Conservation (phyloP, 495 filamentous ascomycete genomes). For the Aspergillus sclerotiicarbonarius region DNA sequence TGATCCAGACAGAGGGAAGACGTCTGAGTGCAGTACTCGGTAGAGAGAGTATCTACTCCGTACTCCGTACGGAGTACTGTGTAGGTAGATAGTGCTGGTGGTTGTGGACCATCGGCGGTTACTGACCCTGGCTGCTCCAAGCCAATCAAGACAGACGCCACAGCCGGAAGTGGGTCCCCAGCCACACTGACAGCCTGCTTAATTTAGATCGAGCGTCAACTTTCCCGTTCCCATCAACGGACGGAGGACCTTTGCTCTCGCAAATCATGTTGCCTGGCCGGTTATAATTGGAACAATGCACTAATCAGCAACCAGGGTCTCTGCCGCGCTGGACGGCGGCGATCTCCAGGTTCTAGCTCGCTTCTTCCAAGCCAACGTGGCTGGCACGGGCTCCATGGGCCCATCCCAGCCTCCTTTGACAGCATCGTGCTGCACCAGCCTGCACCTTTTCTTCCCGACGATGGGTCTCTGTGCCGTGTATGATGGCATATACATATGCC, state of each 20-base stretch:
- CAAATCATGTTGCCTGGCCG: not conserved
- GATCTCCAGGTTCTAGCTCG: not conserved
- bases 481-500: slow-evolving; percentile 13
- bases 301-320: not conserved
- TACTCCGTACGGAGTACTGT: too few species aligned
- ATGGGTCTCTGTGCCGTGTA: slow-evolving; percentile 17
- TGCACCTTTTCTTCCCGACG: slow-evolving; percentile 13
- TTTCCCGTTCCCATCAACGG: too few species aligned
- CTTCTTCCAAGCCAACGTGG: slow-evolving; percentile 18
- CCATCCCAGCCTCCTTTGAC: slow-evolving; percentile 25
- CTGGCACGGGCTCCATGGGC: slow-evolving; percentile 17
- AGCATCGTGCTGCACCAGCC: slow-evolving; percentile 22
- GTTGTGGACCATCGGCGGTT: too few species aligned
- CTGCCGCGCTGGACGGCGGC: not conserved
- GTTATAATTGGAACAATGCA: not conserved
- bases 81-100: too few species aligned
- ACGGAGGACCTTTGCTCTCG: not conserved
- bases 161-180: too few species aligned
- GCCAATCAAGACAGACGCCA: too few species aligned
- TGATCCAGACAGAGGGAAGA: not conserved
- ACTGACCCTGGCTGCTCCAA: too few species aligned
- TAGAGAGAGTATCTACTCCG: too few species aligned
- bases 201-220: too few species aligned
- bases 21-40: too few species aligned
- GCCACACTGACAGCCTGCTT: too few species aligned